A percentile compares a stretch with the other conserved stretches of the same genome.
These are phyloP conservation scores for Sporothrix curviconia DNA, from an alignment of 2,329 filamentous ascomycete species.

Conservation along the genomic window DNA sequence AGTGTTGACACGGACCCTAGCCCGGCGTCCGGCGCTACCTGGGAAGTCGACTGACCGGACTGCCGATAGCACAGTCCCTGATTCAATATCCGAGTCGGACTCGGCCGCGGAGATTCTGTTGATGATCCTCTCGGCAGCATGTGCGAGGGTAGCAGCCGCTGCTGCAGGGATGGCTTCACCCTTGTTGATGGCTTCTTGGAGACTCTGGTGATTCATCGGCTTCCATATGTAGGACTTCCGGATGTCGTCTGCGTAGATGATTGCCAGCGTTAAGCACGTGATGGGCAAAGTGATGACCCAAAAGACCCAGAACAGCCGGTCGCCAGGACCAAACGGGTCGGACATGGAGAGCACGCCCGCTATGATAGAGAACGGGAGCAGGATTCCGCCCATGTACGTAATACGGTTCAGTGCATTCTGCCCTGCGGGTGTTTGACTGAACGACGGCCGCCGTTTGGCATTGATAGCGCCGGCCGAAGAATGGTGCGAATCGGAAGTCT, in stretches of 20 bases:
- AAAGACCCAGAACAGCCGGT: slow-evolving; percentile 40
- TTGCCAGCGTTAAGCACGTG: slow-evolving; percentile 31
- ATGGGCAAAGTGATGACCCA: slow-evolving; percentile 39
- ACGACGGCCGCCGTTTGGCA: neutral
- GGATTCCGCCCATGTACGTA: slow-evolving; percentile 42
- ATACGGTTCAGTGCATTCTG: slow-evolving; percentile 40
- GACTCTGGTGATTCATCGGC: slow-evolving; percentile 15
- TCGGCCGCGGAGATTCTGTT: neutral
- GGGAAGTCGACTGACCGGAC: neutral
- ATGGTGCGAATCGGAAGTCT: neutral
- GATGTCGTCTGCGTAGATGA: slow-evolving; percentile 45
- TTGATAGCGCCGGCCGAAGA: neutral
- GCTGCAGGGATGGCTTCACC: neutral
- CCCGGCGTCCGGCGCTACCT: neutral
- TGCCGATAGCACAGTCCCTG: neutral
- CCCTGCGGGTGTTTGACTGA: slow-evolving; percentile 26
- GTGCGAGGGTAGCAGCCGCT: neutral
- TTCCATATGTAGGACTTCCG: slow-evolving; percentile 39
- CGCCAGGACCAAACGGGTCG: slow-evolving; percentile 37
- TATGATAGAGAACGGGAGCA: slow-evolving; percentile 43
- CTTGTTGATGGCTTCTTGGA: slow-evolving; percentile 14
- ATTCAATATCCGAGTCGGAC: slow-evolving; percentile 4
- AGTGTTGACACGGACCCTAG: neutral
- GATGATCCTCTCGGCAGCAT: neutral
- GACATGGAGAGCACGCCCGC: slow-evolving; percentile 43